These are phyloP conservation scores for Fusarium temperatum DNA, from an alignment of 2,329 filamentous ascomycete species.

Conservation along the genomic window DNA sequence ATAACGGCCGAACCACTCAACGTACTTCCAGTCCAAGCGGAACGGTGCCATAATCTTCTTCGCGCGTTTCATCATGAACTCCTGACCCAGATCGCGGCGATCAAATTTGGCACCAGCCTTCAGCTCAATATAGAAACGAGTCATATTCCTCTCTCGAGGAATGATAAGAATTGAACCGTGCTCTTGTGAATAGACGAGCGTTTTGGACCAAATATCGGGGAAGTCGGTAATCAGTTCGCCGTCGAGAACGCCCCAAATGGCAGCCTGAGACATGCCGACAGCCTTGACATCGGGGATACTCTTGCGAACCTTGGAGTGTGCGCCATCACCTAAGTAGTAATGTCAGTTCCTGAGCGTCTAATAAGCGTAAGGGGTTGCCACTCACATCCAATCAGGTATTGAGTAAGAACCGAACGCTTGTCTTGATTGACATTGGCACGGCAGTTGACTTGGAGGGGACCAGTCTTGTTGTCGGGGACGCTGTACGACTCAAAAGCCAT, in stretches of 20 bases:
- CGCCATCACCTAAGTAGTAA: conserved; percentile 66
- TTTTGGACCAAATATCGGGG: conserved; percentile 79
- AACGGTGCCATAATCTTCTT: conserved; percentile 69
- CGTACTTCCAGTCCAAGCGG: conserved; percentile 64
- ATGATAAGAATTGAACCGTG: conserved; percentile 78
- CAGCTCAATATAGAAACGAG: conserved; percentile 68
- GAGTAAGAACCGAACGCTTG: conserved; percentile 60
- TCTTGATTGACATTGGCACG: conserved; percentile 62
- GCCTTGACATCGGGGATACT: conserved; percentile 67
- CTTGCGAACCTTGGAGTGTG: conserved; percentile 74
- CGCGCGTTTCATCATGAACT: conserved; percentile 76
- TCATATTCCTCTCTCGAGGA: conserved; percentile 77
- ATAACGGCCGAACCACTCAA: conserved; percentile 78
- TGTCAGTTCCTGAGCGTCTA: conserved; percentile 8
- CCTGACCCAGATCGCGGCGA: conserved; percentile 58
- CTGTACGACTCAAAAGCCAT: conserved; percentile 69
- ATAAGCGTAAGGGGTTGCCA: neutral
- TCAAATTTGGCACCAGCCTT: conserved; percentile 56
- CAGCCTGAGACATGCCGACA: conserved; percentile 62
- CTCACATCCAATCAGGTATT: conserved; percentile 74
- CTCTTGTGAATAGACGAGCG: conserved; percentile 72
- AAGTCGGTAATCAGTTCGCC: conserved; percentile 77
- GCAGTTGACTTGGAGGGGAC: conserved; percentile 61
- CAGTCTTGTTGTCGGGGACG: conserved; percentile 53
- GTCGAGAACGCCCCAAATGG: conserved; percentile 76